Evolutionary conservation across 495 filamentous ascomycete species (phyloP), one percentile per base, ranked within the genome.

Genomic region (Coniosporium apollinis): DNA sequence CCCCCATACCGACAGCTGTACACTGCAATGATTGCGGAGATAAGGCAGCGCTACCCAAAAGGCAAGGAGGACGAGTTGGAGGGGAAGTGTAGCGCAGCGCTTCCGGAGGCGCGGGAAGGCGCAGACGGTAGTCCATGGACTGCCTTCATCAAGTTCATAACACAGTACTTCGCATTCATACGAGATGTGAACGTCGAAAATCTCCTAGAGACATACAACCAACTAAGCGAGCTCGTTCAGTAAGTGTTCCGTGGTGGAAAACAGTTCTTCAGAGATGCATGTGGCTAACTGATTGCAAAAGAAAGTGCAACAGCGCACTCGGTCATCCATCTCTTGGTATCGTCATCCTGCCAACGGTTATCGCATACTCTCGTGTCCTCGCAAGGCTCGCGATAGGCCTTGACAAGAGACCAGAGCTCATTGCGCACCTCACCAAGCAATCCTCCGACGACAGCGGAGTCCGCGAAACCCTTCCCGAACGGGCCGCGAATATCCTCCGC

Each of bases 401-500:
- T 4, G 79, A 85, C 47, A 72, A 74, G 38, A 64, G 70, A 44
- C 80, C 83, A 3, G 70, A 86, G 25, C 58, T 94, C 40, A 58
- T 69, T 47, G 57, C 66, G 47, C 60, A 72, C 64, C 38, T 72
- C 47, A 50, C 66, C 51, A 44, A 57, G 50, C 49, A 64, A 56
- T 45, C 33, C 8, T 44, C 48, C 14, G 66, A 74, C 1, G 73
- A 72, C 28, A 59, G 54, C 7, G 62, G 62, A 11, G 69, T 72
- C 40, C 65, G 64, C 26, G 76, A 82, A 42, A 85, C 82, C 3
- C 61, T 94, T 38, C 81, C 85, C 7, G 85, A 91, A 51, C 61
- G 74, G 17, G 79, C 82, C 1, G 83, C 82, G 13, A 86, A 94
- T 44, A 73, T 82, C 29, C 76, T 96, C 36, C 77, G 86, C 30